Conservation (phyloP, 192 early-diverging fungal species). For the Helicostylum pulchrum region DNA sequence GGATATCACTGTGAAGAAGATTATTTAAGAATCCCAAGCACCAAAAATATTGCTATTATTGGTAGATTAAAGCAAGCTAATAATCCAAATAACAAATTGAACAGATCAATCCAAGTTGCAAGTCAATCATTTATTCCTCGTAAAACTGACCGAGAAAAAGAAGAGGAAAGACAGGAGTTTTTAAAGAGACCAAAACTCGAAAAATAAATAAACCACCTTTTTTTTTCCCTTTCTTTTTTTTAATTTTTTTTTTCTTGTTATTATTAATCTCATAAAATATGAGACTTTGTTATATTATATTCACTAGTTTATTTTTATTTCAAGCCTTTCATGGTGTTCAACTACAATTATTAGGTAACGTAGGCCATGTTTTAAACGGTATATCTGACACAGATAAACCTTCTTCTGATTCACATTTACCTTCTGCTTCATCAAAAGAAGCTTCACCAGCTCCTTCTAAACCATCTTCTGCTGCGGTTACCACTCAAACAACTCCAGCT, state of each 20-base stretch:
- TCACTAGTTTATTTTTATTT: too few species aligned
- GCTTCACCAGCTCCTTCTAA: neutral
- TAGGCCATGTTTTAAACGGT: constrained; percentile 1
- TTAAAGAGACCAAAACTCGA: constrained; percentile 24
- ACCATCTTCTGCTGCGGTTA: neutral
- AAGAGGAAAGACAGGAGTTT: constrained; percentile 37
- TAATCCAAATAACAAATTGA: constrained; percentile 6
- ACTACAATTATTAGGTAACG: neutral
- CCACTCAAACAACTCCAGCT: constrained; percentile 5
- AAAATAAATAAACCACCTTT: constrained; percentile 15
- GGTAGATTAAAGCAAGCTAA: constrained; percentile 31
- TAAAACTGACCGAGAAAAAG: constrained; percentile 52
- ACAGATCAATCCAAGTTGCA: constrained; percentile 16
- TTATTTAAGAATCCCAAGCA: constrained; percentile 74
- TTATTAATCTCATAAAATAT: neutral
- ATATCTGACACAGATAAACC: neutral
- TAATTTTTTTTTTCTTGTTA: constrained; percentile 15
- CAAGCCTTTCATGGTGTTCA: neutral
- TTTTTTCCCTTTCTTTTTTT: constrained; percentile 7
- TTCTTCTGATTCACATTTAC: neutral
- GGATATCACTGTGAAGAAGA: constrained; percentile 64
- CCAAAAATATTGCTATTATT: constrained; percentile 73
- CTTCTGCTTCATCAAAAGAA: constrained; percentile 4
- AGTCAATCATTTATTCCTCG: constrained; percentile 44
- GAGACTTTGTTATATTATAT: neutral